phyloP scores from a whole-genome alignment of 108 stramenopile genomes.

The Nannochloropsis gaditana region DNA sequence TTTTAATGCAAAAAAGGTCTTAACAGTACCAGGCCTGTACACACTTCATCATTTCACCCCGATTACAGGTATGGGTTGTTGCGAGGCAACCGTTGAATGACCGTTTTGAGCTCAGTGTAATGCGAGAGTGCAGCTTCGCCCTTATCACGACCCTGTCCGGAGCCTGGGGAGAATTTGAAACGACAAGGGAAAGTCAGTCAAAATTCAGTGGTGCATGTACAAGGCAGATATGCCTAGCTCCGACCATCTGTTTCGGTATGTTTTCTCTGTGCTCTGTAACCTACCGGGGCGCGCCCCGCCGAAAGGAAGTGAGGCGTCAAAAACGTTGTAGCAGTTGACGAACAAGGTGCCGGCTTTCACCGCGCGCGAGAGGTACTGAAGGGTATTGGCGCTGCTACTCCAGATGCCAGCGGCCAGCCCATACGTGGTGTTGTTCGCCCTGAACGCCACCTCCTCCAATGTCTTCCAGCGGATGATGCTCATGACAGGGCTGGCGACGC shows the following conservation, averaged over 20 bases:
- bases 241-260: too few relatives aligned
- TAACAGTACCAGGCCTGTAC: too few relatives aligned
- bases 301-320: constrained; percentile 56
- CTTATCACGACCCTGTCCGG: constrained; percentile 64
- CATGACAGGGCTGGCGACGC: constrained; percentile 51
- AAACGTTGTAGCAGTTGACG: constrained; percentile 66
- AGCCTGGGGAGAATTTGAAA: constrained; percentile 47
- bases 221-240: too few relatives aligned
- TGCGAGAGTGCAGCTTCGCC: constrained; percentile 57
- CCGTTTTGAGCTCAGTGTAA: constrained; percentile 54
- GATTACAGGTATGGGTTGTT: neutral
- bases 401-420: constrained; percentile 70
- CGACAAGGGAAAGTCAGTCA: neutral
- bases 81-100: constrained; percentile 29
- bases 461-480: constrained; percentile 63
- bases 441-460: constrained; percentile 64
- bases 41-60: too few relatives aligned
- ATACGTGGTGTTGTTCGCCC: constrained; percentile 66
- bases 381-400: constrained; percentile 59
- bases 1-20: too few relatives aligned
- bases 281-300: constrained; percentile 46
- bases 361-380: constrained; percentile 54
- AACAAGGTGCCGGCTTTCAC: constrained; percentile 62
- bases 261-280: neutral
- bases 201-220: too few relatives aligned